Percentiles rank a stretch among this genome's conserved stretches.
These are phyloP conservation scores for Camellia lanceoleosa DNA, from an alignment of 148 eudicot species.

Conservation along the genomic window DNA sequence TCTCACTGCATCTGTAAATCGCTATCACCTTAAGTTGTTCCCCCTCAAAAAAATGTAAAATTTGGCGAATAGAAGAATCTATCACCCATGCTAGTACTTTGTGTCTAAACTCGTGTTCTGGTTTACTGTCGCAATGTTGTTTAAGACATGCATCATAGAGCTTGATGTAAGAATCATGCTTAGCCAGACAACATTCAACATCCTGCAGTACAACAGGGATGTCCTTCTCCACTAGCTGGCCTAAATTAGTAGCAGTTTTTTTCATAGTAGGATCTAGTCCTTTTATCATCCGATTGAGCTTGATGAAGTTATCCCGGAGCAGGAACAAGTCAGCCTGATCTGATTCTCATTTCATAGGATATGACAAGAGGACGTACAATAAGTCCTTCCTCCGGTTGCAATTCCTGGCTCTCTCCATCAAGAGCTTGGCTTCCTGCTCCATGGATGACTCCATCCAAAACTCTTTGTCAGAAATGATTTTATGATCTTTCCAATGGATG, in stretches of 20 bases:
- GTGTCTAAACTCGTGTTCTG: not conserved
- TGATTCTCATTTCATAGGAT: not conserved
- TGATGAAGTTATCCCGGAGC: not conserved
- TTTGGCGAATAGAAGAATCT: not conserved
- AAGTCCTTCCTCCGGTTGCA: conserved; percentile 9
- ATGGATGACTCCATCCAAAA: too few species aligned
- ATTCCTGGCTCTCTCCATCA: not conserved
- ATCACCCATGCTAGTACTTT: not conserved
- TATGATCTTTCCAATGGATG: not conserved
- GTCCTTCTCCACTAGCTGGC: not conserved
- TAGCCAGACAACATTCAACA: not conserved
- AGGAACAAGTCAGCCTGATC: not conserved
- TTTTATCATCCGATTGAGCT: not conserved
- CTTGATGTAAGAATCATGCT: not conserved
- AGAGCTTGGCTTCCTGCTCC: not conserved
- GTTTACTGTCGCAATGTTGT: too few species aligned
- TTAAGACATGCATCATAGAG: not conserved
- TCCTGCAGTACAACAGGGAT: not conserved
- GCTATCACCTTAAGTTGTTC: not conserved
- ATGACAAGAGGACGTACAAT: conserved; percentile 1
- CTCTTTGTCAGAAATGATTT: not conserved
- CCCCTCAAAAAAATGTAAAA: not conserved
- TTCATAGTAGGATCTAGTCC: not conserved
- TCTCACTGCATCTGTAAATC: conserved; percentile 4
- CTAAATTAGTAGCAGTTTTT: not conserved